A percentile compares a stretch with the other conserved stretches of the same genome.
Conservation (phyloP, 129 eudicot species). For the Smallanthus sonchifolius region DNA sequence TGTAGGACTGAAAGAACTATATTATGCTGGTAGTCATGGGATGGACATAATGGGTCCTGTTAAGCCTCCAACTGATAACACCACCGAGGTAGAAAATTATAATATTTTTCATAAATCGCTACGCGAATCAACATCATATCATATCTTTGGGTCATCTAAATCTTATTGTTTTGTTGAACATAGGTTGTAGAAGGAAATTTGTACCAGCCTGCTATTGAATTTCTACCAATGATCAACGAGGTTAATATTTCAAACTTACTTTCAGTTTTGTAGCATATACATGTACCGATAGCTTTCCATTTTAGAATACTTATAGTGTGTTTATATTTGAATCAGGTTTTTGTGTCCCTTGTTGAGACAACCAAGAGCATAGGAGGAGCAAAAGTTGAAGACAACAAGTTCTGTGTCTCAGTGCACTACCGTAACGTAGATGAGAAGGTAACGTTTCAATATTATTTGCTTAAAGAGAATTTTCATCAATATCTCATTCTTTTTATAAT, state of each 20-base stretch:
- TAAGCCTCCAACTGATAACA: slow-evolving; percentile 39
- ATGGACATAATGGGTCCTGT: slow-evolving; percentile 96
- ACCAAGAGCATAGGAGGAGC: slow-evolving; percentile 70
- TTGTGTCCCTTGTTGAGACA: slow-evolving; percentile 54
- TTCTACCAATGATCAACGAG: slow-evolving; percentile 85
- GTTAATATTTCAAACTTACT: slow-evolving; percentile 21
- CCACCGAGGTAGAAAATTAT: slow-evolving; percentile 45
- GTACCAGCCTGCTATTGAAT: slow-evolving; percentile 90
- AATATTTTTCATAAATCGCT: not conserved
- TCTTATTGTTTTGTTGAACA: slow-evolving; percentile 8
- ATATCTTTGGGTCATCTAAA: not conserved
- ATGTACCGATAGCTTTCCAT: not conserved
- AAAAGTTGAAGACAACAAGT: slow-evolving; percentile 83
- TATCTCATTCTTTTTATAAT: not conserved
- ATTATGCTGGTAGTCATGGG: slow-evolving; percentile 99
- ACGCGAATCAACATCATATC: not conserved
- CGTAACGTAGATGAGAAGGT: slow-evolving; percentile 97
- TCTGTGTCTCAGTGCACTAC: slow-evolving; percentile 93
- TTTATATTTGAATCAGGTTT: slow-evolving; percentile 43
- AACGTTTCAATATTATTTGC: slow-evolving; percentile 11
- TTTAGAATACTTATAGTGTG: not conserved
- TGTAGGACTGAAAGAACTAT: slow-evolving; percentile 77
- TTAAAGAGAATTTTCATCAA: not conserved
- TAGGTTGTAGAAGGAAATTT: slow-evolving; percentile 63
- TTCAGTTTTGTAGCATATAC: not conserved